Base-by-base conservation (phyloP, 306 rosid genomes). In the Casuarina glauca region DNA sequence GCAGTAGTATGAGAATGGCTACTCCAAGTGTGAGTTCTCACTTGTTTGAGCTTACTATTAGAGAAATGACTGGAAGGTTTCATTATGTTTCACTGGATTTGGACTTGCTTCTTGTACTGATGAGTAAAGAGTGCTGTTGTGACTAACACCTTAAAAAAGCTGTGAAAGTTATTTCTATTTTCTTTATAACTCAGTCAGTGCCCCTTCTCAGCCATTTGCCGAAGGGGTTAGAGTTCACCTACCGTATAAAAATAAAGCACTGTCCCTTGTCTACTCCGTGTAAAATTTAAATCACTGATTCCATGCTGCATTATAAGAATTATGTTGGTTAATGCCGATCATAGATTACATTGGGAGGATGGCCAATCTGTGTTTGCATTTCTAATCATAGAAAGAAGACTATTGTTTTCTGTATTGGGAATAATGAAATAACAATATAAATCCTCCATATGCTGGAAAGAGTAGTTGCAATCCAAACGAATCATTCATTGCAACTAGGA, bases 21-120 rank as follows among this genome's bases (percentile, higher is more conserved):
- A 20, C 35, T 58, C 70, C 72, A 60, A 57, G 69, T 26, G 54
- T 1, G 17, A 1, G 5, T 13, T 60, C 63, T 61, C 73, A 63
- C 66, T 60, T 10, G n/a, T 76, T 39, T 52, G 66, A 82, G 66
- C 74, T 45, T 67, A 70, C 51, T 11, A 9, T 50, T 19, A 43
- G 10, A 66, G 69, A 51, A 76, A 77, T 51, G 36, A 68, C 32
- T n/a, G 10, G 63, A 69, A 38, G 57, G 60, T 12, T 68, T 20
- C 63, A 32, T 72, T 74, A 26, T 73, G 73, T 73, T 43, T 15
- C 70, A 57, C 5, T 71, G 61, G 62, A 73, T 70, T 70, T 68
- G 39, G 55, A 66, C 39, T 72, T 86, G 35, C 78, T 41, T 70
- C 67, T 80, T 70, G 60, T 70, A 49, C 32, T 15, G 76, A 44